Evolutionary conservation across 306 rosid species (phyloP).

Genomic region (Boehmeria nivea): DNA sequence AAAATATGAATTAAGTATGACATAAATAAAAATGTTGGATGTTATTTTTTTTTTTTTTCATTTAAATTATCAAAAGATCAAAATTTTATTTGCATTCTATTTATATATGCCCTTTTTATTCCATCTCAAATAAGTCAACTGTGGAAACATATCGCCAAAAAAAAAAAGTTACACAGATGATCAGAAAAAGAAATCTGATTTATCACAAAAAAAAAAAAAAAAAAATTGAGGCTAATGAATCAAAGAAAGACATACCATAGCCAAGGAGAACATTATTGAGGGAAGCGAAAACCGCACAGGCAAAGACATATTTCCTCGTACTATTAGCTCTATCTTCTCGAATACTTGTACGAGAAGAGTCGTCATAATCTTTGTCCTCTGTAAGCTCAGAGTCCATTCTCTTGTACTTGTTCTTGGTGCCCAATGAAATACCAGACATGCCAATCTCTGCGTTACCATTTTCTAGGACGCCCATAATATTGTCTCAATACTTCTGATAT

Average conservation of each 20-base stretch:
- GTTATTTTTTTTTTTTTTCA: no score
- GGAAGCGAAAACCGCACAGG: conserved; percentile 90
- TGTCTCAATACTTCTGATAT: not conserved
- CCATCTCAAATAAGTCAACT: not conserved
- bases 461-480: conserved; percentile 42
- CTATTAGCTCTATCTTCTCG: conserved; percentile 30
- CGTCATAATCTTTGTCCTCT: conserved; percentile 43
- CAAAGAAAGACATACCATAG: conserved; percentile 52
- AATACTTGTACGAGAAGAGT: conserved; percentile 33
- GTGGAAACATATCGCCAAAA: not conserved
- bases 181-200: conserved; percentile 14
- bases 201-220: conserved; percentile 13
- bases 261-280: conserved; percentile 95
- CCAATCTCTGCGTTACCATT: conserved; percentile 62
- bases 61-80: no score
- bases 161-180: not conserved
- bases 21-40: no score
- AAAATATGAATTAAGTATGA: no score
- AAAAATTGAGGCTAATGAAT: not conserved
- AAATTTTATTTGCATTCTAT: no score
- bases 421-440: conserved; percentile 57
- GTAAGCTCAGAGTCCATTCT: conserved; percentile 58
- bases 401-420: conserved; percentile 67
- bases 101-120: no score
- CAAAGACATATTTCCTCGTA: conserved; percentile 66